Conservation (phyloP, 2,329 filamentous ascomycete genomes). For the Blastomyces gilchristii region DNA sequence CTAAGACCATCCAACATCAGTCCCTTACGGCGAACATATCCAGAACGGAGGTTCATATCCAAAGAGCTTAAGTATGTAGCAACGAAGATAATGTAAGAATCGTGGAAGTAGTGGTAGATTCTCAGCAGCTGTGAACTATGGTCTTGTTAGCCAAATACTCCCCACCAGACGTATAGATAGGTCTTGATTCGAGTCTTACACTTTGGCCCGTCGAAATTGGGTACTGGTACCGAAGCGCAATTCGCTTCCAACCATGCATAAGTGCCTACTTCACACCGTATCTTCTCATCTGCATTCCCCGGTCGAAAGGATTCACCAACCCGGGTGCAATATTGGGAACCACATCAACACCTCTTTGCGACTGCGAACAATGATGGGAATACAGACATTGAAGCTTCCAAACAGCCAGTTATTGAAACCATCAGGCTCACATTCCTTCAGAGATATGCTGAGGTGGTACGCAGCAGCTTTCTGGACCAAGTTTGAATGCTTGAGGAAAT, state of each 20-base stretch:
- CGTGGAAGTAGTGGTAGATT: slow-evolving; percentile 10
- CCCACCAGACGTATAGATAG: too few relatives aligned
- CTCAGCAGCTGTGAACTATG: slow-evolving; percentile 11
- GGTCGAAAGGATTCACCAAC: slow-evolving; percentile 12
- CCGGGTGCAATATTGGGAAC: slow-evolving; percentile 11
- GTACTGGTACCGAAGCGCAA: slow-evolving; percentile 14
- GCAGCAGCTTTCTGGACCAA: slow-evolving; percentile 11
- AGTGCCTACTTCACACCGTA: slow-evolving; percentile 12
- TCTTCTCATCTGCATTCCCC: slow-evolving; percentile 13
- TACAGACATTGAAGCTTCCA: slow-evolving; percentile 31
- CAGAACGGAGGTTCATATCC: slow-evolving; percentile 6
- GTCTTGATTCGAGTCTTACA: slow-evolving; percentile 10
- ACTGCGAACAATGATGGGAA: slow-evolving; percentile 12
- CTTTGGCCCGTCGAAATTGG: slow-evolving; percentile 14
- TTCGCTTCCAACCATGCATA: slow-evolving; percentile 12
- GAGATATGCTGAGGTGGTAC: slow-evolving; percentile 13
- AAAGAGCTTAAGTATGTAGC: slow-evolving; percentile 8
- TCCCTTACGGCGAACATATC: slow-evolving; percentile 7
- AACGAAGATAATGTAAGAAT: slow-evolving; percentile 9
- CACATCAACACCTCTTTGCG: slow-evolving; percentile 10
- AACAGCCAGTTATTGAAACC: slow-evolving; percentile 16
- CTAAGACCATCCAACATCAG: slow-evolving; percentile 2
- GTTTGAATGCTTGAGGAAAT: not conserved
- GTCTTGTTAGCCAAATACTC: not conserved
- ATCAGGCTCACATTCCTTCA: slow-evolving; percentile 10